Evolutionary conservation across 1,284 basidiomycete genomes (phyloP), one percentile per base, ranked within the genome.

Genomic region (Wallemia hederae): DNA sequence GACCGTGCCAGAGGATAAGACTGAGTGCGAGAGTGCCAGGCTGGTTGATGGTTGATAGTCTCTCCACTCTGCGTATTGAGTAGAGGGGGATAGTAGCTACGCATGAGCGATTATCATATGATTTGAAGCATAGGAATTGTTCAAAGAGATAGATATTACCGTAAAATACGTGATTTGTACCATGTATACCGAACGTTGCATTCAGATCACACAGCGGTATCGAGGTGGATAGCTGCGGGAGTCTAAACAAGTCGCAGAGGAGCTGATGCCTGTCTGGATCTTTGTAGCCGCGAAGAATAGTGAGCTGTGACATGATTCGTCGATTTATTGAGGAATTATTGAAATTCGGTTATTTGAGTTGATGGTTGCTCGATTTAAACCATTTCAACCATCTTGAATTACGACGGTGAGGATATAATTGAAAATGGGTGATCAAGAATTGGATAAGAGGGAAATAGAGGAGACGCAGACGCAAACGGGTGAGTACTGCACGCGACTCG

Each of bases 11-110:
- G 61, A 89, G 80, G n/a, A 83, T 80, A 27, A 98, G 74, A 66
- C 87, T 89, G 49, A 98, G 77, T 2, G 92, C 92, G 69, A 97
- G 97, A 27, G 97, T 84, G 2, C 90, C 91, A 24, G 89, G 85
- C 31, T 89, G 90, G 74, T 49, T 70, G 68, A 55, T 60, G 5
- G 65, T 62, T 1, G 60, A 61, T 28, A 70, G 65, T 59, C 91
- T 76, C 71, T 99, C 94, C n/a, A 98, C 94, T 49, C 94, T 76
- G 49, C 94, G 79, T 64, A 99, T 82, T 1, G 89, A 91, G 63
- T 85, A 90, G 33, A 99, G 76, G 55, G 94, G 94, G 22, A 98
- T 73, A 1, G 88, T 87, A 73, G 91, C 89, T 57, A 84, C 78
- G 63, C 91, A 90, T 26, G 86, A 90, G 68, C 88, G 85, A 68